These are phyloP conservation scores for Adansonia grandidieri DNA, from an alignment of 441 rosid genomes.

Conservation along the genomic window DNA sequence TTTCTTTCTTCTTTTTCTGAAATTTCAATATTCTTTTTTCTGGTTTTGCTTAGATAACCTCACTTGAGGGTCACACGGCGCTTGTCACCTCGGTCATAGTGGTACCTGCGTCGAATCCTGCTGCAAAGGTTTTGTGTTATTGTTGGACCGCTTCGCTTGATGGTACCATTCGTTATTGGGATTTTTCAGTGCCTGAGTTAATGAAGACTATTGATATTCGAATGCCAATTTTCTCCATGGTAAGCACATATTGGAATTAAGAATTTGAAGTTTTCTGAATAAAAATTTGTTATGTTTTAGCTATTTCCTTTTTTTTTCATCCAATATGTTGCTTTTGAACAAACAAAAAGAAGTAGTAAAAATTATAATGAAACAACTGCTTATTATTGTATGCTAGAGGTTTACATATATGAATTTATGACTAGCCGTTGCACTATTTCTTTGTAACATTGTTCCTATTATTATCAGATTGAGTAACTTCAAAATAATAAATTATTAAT, in stretches of 20 bases:
- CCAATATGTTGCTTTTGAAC: background rate
- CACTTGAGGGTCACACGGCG: conserved; percentile 85
- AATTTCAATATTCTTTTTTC: background rate
- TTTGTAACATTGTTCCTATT: background rate
- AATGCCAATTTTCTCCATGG: conserved; percentile 75
- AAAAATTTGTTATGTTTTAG: background rate
- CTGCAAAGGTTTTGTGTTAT: conserved; percentile 56
- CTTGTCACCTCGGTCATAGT: conserved; percentile 75
- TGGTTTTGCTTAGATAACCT: conserved; percentile 43
- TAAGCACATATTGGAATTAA: conserved; percentile 23
- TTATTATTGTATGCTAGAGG: background rate
- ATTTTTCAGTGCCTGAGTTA: conserved; percentile 76
- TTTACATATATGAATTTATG: background rate
- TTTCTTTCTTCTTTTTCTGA: background rate
- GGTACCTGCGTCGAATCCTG: conserved; percentile 63
- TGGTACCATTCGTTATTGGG: conserved; percentile 92
- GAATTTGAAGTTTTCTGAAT: background rate
- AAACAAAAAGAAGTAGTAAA: too few relatives aligned
- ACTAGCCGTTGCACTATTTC: background rate
- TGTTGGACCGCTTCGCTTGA: conserved; percentile 98
- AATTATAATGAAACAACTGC: background rate
- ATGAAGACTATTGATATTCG: conserved; percentile 65
- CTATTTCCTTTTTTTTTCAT: background rate
- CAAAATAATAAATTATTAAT: background rate
- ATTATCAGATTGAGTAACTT: background rate